Percentiles rank a stretch among this genome's conserved stretches.
These are phyloP conservation scores for Phyllosticta citriasiana DNA, from an alignment of 2,329 filamentous ascomycete species.

Conservation along the genomic window DNA sequence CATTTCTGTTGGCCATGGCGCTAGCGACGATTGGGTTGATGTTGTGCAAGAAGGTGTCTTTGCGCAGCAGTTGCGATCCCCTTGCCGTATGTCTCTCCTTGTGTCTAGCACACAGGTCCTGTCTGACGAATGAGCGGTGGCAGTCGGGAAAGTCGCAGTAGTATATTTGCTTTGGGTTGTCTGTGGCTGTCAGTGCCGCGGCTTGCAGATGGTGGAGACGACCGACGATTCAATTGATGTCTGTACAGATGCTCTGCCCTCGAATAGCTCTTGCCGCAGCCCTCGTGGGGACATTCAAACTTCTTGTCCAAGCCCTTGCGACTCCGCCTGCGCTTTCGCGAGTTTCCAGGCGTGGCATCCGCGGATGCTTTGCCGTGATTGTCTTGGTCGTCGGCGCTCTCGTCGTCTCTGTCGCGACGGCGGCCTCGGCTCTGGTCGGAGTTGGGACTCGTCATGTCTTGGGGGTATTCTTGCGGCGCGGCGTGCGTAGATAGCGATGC, in stretches of 20 bases:
- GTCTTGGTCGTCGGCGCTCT: constrained; percentile 20
- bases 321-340: constrained; percentile 55
- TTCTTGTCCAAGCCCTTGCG: constrained; percentile 70
- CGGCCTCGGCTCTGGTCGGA: constrained; percentile 20
- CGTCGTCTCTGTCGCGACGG: constrained; percentile 27
- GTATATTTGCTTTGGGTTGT: constrained; percentile 92
- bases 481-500: constrained; percentile 1
- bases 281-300: constrained; percentile 63
- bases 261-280: constrained; percentile 93
- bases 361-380: constrained; percentile 16
- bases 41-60: constrained; percentile 52
- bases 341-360: constrained; percentile 17
- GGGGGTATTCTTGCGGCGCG: background rate
- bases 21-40: constrained; percentile 32
- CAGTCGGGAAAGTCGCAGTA: constrained; percentile 89
- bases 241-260: constrained; percentile 93
- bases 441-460: constrained; percentile 7
- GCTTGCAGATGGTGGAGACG: constrained; percentile 2
- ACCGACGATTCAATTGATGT: constrained; percentile 85
- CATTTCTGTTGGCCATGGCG: constrained; percentile 17
- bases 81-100: constrained; percentile 45
- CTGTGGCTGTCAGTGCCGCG: constrained; percentile 31
- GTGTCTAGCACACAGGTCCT: constrained; percentile 73
- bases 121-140: constrained; percentile 79
- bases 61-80: constrained; percentile 65